Evolutionary conservation across 2,329 filamentous ascomycete genomes (phyloP).

Genomic region (Tetracladium maxilliforme): DNA sequence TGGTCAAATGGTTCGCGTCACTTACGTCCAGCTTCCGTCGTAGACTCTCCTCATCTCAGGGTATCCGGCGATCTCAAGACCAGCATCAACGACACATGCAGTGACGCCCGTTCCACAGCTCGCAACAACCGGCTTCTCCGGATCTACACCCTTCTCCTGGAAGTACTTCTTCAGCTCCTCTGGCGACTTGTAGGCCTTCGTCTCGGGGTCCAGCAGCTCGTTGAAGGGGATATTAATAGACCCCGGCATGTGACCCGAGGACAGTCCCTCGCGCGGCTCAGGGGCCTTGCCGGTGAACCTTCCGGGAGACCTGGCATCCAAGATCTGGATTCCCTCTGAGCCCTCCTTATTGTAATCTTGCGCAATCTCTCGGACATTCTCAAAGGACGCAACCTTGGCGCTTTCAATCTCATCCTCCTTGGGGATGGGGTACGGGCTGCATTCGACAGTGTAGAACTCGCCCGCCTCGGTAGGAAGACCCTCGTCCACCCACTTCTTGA

Average conservation of each 20-base stretch:
- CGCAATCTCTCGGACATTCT: constrained; percentile 67
- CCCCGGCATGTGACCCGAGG: constrained; percentile 84
- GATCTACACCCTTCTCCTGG: constrained; percentile 64
- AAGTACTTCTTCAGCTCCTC: constrained; percentile 66
- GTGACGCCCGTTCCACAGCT: constrained; percentile 93
- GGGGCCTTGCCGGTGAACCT: constrained; percentile 72
- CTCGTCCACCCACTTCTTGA: constrained; percentile 80
- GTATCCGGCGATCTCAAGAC: constrained; percentile 64
- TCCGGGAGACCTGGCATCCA: constrained; percentile 72
- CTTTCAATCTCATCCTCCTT: constrained; percentile 38
- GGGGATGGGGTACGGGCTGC: constrained; percentile 48
- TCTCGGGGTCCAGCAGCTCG: constrained; percentile 66
- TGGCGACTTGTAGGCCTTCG: constrained; percentile 62
- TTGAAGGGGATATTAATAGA: constrained; percentile 72
- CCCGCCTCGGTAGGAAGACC: constrained; percentile 75
- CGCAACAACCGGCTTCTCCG: constrained; percentile 66
- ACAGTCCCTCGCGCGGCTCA: constrained; percentile 74
- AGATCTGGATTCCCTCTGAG: constrained; percentile 67
- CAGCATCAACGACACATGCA: constrained; percentile 79
- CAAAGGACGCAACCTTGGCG: constrained; percentile 61
- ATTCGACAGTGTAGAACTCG: constrained; percentile 51
- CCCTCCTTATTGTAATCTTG: constrained; percentile 70
- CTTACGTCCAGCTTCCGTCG: constrained; percentile 96
- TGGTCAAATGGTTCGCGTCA: constrained; percentile 13
- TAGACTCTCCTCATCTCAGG: constrained; percentile 65